Conservation (phyloP, 2,329 filamentous ascomycete genomes). For the Dothistroma septosporum region DNA sequence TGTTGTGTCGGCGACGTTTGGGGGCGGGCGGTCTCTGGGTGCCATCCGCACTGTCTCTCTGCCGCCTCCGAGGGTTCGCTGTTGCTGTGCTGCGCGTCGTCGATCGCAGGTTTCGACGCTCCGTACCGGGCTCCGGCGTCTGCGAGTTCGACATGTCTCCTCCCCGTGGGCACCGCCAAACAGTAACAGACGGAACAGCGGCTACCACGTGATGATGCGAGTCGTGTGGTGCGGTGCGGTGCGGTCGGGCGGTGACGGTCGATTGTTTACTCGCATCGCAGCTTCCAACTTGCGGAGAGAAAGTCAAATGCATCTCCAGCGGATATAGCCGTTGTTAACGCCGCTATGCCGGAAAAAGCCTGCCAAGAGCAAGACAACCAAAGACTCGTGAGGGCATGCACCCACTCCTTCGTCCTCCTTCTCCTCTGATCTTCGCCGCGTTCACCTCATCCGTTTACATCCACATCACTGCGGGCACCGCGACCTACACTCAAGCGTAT, state of each 20-base stretch:
- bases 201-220: background rate
- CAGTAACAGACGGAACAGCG: background rate
- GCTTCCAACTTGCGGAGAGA: background rate
- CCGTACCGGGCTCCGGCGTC: constrained; percentile 19
- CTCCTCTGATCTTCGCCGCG: background rate
- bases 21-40: constrained; percentile 36
- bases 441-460: background rate
- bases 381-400: background rate
- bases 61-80: constrained; percentile 45
- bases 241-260: background rate
- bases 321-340: background rate
- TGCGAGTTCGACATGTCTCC: constrained; percentile 12
- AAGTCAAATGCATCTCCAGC: background rate
- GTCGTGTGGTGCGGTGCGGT: background rate
- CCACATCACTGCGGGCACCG: no score
- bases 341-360: background rate
- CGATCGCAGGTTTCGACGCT: constrained; percentile 16
- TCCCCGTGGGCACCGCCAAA: background rate
- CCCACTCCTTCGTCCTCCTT: background rate
- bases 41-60: constrained; percentile 42
- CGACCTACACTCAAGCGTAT: no score
- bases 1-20: constrained; percentile 45
- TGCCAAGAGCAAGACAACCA: background rate
- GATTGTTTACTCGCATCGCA: constrained; percentile 4
- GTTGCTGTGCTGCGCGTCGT: constrained; percentile 25